Base-by-base conservation (phyloP, 2,329 filamentous ascomycete genomes). In the Alternaria viburni region DNA sequence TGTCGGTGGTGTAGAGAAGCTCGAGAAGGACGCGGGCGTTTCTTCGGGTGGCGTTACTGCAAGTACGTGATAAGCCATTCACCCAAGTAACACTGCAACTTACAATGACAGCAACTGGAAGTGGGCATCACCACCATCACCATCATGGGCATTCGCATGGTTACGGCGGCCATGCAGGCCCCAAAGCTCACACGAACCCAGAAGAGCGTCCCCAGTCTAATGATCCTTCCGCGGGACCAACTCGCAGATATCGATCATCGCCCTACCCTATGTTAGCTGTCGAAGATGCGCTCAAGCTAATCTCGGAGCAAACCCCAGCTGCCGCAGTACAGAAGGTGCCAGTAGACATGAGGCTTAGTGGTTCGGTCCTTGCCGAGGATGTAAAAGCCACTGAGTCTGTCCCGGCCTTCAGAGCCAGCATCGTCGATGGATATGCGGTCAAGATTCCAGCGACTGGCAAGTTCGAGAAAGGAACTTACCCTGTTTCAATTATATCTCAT, bases 261-360 rank as follows among this genome's bases (percentile, higher is more conserved):
- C 96, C 95, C 0, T 99, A 96, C 74, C 92, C 93, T 0, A 97
- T 98, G 93, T 83, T 97, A 15, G 88, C 91, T 0, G 94, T 99
- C 0, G 86, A 91, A 0, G 91, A 96, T 57, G 96, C 96, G 1
- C 83, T 97, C 3, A 79, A 83, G 2, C 82, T 91, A 19, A 93
- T 99, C 62, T 82, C 86, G n/a, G 80, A 91, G 64, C 84, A 96
- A 36, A 93, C 92, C 0, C 93, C 94, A 2, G 71, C 82, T 0
- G 87, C 91, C 0, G 81, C 84, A 13, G 77, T 88, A 1, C 77
- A 88, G 28, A 87, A 83, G 51, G 81, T 84, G 2, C 85, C 87
- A 7, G 90, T 97, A 5, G 83, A 91, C 63, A 84, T 86, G 32
- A 81, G 81, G 2, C 82, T 98, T 1, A 87, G 95, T 1, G 93